Percentiles rank a stretch among this genome's conserved stretches.
Evolutionary conservation across 139 green algal genomes (phyloP).

Genomic region (Bryopsis sp.): DNA sequence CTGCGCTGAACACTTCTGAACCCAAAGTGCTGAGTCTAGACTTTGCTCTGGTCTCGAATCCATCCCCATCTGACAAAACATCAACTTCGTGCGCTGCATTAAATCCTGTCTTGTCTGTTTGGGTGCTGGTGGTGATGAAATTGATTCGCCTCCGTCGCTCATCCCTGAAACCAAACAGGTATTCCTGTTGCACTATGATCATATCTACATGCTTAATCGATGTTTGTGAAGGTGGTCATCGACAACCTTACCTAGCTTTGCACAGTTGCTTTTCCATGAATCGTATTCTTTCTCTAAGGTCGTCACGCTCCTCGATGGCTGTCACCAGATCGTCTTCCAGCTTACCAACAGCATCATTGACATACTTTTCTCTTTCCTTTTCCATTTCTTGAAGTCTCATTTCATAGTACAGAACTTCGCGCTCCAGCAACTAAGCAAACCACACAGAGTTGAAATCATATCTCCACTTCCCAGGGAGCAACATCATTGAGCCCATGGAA

Average conservation of each 20-base stretch:
- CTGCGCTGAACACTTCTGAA: no score
- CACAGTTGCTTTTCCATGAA: conserved; percentile 40
- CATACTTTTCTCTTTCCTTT: conserved; percentile 17
- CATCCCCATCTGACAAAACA: no score
- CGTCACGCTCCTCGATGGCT: conserved; percentile 39
- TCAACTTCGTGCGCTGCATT: no score
- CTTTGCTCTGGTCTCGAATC: no score
- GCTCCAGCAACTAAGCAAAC: conserved; percentile 26
- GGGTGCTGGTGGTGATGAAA: no score
- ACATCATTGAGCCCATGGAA: no score
- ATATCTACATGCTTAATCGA: background rate
- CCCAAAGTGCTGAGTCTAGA: no score
- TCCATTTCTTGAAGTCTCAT: conserved; percentile 15
- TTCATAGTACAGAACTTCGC: conserved; percentile 28
- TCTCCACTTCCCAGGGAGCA: no score
- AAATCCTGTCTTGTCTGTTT: no score
- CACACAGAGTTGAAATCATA: no score
- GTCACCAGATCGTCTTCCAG: conserved; percentile 29
- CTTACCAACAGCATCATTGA: conserved; percentile 18
- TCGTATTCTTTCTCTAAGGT: conserved; percentile 32
- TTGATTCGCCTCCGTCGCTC: no score
- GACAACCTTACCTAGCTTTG: conserved; percentile 21
- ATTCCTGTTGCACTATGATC: background rate
- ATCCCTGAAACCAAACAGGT: no score
- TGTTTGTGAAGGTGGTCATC: background rate